phyloP scores from a whole-genome alignment of 495 filamentous ascomycete species.

The Xylaria longipes region DNA sequence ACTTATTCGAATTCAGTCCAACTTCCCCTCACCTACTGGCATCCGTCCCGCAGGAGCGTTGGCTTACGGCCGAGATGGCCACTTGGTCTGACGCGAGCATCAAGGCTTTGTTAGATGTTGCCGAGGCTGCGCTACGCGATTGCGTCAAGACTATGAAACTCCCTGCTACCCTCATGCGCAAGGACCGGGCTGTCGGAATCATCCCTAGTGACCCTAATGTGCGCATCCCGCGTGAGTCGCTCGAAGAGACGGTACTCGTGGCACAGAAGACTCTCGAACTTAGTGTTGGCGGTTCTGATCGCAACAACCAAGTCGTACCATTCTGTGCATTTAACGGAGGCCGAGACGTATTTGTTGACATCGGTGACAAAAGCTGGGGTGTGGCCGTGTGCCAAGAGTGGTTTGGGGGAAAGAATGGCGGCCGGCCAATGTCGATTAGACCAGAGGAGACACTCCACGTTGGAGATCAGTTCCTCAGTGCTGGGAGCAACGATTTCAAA shows the following conservation, averaged over 20 bases:
- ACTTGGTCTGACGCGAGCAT: slow-evolving; percentile 84
- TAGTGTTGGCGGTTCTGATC: slow-evolving; percentile 54
- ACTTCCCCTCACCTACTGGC: slow-evolving; percentile 60
- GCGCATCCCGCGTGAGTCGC: slow-evolving; percentile 81
- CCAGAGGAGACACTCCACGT: slow-evolving; percentile 76
- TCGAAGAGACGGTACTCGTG: slow-evolving; percentile 95
- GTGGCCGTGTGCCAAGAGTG: slow-evolving; percentile 92
- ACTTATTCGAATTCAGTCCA: slow-evolving; percentile 76
- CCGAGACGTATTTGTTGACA: slow-evolving; percentile 97
- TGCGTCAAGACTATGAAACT: slow-evolving; percentile 79
- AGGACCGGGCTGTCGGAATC: slow-evolving; percentile 93
- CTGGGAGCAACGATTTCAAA: slow-evolving; percentile 97
- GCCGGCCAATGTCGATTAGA: slow-evolving; percentile 41
- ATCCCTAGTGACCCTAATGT: slow-evolving; percentile 63
- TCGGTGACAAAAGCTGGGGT: slow-evolving; percentile 96
- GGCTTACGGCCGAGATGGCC: slow-evolving; percentile 87
- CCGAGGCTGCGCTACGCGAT: slow-evolving; percentile 80
- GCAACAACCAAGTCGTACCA: slow-evolving; percentile 64
- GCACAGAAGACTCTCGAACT: slow-evolving; percentile 91
- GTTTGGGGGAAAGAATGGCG: slow-evolving; percentile 68
- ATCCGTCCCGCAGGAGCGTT: slow-evolving; percentile 71
- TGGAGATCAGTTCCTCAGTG: slow-evolving; percentile 94
- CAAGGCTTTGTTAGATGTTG: slow-evolving; percentile 78
- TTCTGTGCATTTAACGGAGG: slow-evolving; percentile 99
- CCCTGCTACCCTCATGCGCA: slow-evolving; percentile 78